Evolutionary conservation across 441 rosid species (phyloP).

Genomic region (Eruca vesicaria): DNA sequence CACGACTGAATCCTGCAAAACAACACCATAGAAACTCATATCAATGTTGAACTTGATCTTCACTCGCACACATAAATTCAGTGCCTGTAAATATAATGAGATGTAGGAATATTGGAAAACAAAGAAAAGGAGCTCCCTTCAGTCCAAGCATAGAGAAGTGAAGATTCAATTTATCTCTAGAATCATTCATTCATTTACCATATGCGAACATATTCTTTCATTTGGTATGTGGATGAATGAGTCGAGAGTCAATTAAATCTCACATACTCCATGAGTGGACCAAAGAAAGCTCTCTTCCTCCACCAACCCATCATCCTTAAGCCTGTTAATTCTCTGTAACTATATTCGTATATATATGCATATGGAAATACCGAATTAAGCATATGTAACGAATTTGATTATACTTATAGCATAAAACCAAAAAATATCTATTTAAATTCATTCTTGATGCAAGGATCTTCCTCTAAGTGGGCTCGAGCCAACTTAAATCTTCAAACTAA

Average conservation of each 20-base stretch:
- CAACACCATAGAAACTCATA: slow-evolving; percentile 3
- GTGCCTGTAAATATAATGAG: neutral
- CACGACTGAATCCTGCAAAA: slow-evolving; percentile 16
- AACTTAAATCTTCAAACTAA: slow-evolving; percentile 15
- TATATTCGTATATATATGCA: neutral
- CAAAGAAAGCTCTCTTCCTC: slow-evolving; percentile 82
- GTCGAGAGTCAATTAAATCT: slow-evolving; percentile 94
- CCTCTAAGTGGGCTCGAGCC: neutral
- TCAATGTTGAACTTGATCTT: neutral
- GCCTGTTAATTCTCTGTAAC: neutral
- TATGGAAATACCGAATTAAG: neutral
- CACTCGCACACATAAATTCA: neutral
- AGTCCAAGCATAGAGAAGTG: slow-evolving; percentile 85
- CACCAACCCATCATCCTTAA: slow-evolving; percentile 8
- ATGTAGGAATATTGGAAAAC: neutral
- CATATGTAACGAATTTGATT: neutral
- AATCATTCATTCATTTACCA: slow-evolving; percentile 90
- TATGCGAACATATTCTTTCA: slow-evolving; percentile 15
- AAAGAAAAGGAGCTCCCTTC: slow-evolving; percentile 93
- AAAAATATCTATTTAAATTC: neutral
- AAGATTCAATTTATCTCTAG: slow-evolving; percentile 85
- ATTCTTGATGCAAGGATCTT: slow-evolving; percentile 16
- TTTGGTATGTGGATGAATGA: slow-evolving; percentile 94
- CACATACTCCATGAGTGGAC: slow-evolving; percentile 79
- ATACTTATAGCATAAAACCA: slow-evolving; percentile 4